A percentile compares a stretch with the other conserved stretches of the same genome.
phyloP scores from a whole-genome alignment of 139 green algal species.

The Closterium sp. region DNA sequence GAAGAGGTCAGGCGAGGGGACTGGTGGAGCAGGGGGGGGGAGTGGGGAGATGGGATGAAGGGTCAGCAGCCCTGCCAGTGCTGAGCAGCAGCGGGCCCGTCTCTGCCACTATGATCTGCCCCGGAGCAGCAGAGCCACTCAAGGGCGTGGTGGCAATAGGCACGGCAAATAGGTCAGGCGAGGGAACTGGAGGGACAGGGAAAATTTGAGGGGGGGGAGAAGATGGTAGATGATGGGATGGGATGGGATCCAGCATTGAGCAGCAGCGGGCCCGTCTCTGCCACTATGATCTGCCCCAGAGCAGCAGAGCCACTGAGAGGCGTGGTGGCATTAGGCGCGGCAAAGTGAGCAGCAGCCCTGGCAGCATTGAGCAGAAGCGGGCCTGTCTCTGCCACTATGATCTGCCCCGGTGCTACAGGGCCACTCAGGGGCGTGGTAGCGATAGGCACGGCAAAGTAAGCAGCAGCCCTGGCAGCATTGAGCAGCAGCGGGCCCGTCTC shows the following conservation, averaged over 20 bases:
- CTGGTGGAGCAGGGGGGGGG: too few species aligned
- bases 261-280: slow-evolving; percentile 1
- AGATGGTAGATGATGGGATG: too few species aligned
- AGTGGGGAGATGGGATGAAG: too few species aligned
- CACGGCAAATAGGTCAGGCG: too few species aligned
- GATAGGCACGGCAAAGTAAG: too few species aligned
- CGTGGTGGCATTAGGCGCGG: background rate
- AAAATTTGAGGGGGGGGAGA: too few species aligned
- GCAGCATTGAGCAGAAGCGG: slow-evolving; percentile 44
- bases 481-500: slow-evolving; percentile 19
- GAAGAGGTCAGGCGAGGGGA: too few species aligned
- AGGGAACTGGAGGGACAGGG: too few species aligned
- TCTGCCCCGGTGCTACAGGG: too few species aligned
- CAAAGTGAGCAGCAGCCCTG: background rate
- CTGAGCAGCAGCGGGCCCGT: slow-evolving; percentile 39
- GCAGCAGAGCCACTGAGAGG: background rate
- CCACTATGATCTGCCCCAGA: background rate
- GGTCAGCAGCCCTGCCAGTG: slow-evolving; percentile 15
- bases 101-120: background rate
- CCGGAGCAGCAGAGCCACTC: background rate
- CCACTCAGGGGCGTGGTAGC: background rate
- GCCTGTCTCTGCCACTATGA: slow-evolving; percentile 3
- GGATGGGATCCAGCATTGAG: slow-evolving; percentile 52
- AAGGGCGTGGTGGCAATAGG: background rate
- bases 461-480: slow-evolving; percentile 34